Percentiles rank a stretch among this genome's conserved stretches.
These are phyloP conservation scores for Fraxinus albicans DNA, from an alignment of 305 asterid species.

Conservation along the genomic window DNA sequence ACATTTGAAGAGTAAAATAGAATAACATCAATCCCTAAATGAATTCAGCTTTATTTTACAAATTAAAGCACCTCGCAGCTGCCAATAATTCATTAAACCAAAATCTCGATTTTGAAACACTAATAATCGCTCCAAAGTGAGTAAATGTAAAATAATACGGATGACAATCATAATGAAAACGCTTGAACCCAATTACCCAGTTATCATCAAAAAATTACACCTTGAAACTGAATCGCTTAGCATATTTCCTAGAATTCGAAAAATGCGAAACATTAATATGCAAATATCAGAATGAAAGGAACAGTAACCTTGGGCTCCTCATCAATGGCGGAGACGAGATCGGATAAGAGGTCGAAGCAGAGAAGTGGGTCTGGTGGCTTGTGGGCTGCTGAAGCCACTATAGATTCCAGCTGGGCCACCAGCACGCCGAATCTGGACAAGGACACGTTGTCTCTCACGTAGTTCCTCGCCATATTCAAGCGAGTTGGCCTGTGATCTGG, in stretches of 20 bases:
- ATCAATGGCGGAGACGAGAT: conserved; percentile 81
- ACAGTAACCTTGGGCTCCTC: conserved; percentile 84
- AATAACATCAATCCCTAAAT: not conserved
- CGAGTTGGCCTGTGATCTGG: not conserved
- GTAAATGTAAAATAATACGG: not conserved
- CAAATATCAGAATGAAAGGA: not conserved
- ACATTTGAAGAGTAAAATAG: not conserved
- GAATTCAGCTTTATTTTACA: not conserved
- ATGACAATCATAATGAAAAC: not conserved
- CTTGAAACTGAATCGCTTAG: not conserved
- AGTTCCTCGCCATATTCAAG: conserved; percentile 58
- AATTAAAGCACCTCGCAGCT: not conserved
- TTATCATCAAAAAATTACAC: not conserved
- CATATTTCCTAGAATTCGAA: not conserved
- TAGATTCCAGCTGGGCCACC: conserved; percentile 97
- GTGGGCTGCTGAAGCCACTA: conserved; percentile 88
- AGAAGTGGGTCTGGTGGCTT: conserved; percentile 89
- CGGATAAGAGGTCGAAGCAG: conserved; percentile 94
- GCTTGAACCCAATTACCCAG: conserved; percentile 2
- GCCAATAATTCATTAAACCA: conserved; percentile 8
- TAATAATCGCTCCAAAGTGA: not conserved
- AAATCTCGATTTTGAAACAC: not conserved
- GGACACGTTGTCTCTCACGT: conserved; percentile 47
- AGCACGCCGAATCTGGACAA: conserved; percentile 87
- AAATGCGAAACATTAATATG: not conserved